phyloP scores from a whole-genome alignment of 257 asterid species.

The Pogostemon cablin region DNA sequence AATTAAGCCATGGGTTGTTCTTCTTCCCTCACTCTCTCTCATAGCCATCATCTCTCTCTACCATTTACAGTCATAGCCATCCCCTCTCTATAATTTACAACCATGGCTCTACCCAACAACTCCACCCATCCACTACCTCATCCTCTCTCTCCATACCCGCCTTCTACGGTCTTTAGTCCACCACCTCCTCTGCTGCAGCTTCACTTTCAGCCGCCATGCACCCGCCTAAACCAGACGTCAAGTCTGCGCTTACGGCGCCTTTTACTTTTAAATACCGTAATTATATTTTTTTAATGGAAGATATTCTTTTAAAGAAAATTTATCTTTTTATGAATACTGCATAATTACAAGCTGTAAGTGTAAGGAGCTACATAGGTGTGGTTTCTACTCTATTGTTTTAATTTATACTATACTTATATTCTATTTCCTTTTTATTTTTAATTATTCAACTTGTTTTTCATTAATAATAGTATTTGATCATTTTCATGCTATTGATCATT shows the following conservation, averaged over 20 bases:
- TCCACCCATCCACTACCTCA: conserved; percentile 33
- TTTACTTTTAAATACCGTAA: background rate
- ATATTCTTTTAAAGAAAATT: too few species aligned
- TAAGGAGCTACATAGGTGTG: too few species aligned
- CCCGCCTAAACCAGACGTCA: conserved; percentile 34
- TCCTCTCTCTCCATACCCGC: conserved; percentile 49
- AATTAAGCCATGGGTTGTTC: conserved; percentile 75
- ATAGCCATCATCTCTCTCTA: conserved; percentile 68
- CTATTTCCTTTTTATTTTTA: too few species aligned
- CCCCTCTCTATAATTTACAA: conserved; percentile 46
- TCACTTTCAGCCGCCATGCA: conserved; percentile 41
- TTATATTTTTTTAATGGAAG: too few species aligned
- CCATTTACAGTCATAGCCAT: too few species aligned
- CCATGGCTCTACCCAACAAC: conserved; percentile 54
- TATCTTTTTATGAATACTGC: too few species aligned
- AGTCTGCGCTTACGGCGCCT: conserved; percentile 60
- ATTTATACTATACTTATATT: too few species aligned
- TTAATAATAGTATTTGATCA: too few species aligned
- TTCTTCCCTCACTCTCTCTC: conserved; percentile 86
- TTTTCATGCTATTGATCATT: too few species aligned
- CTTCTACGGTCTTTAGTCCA: conserved; percentile 61
- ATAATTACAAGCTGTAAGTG: too few species aligned
- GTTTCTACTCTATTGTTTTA: too few species aligned
- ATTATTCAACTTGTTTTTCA: too few species aligned
- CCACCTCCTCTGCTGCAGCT: conserved; percentile 39